Conservation (phyloP, 805 yeast species). For the Candida broadrunensis region DNA sequence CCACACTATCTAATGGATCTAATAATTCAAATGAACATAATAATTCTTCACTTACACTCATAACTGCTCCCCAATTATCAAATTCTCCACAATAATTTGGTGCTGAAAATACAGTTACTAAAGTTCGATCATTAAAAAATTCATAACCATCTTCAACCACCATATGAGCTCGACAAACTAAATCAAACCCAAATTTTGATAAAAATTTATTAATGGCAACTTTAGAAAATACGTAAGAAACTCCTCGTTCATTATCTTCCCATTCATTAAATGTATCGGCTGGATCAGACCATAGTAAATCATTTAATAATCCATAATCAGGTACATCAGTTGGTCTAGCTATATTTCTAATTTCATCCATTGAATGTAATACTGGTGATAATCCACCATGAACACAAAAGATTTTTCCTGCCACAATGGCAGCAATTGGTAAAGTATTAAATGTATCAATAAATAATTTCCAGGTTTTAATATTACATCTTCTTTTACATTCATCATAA, state of each 20-base stretch:
- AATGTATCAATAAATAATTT: constrained; percentile 90
- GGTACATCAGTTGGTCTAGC: constrained; percentile 87
- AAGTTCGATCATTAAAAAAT: constrained; percentile 68
- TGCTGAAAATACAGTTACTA: constrained; percentile 78
- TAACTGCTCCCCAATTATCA: constrained; percentile 88
- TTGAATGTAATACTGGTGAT: constrained; percentile 66
- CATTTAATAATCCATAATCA: constrained; percentile 75
- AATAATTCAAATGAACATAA: constrained; percentile 89
- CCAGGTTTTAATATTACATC: constrained; percentile 93
- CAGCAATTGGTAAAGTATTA: constrained; percentile 93
- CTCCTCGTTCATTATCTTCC: constrained; percentile 88
- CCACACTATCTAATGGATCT: constrained; percentile 91
- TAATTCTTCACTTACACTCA: constrained; percentile 92
- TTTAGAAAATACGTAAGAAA: constrained; percentile 74
- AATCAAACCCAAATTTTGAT: constrained; percentile 71
- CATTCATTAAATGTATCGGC: constrained; percentile 80
- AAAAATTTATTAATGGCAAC: constrained; percentile 78
- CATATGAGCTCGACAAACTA: constrained; percentile 86
- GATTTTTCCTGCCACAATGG: constrained; percentile 91
- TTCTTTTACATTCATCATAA: constrained; percentile 95
- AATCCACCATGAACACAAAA: constrained; percentile 89
- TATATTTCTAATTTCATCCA: constrained; percentile 73
- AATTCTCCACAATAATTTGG: constrained; percentile 85
- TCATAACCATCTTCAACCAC: constrained; percentile 89
- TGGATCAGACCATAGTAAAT: constrained; percentile 81